phyloP scores from a whole-genome alignment of 2,329 filamentous ascomycete species.

The Cadophora sp. region DNA sequence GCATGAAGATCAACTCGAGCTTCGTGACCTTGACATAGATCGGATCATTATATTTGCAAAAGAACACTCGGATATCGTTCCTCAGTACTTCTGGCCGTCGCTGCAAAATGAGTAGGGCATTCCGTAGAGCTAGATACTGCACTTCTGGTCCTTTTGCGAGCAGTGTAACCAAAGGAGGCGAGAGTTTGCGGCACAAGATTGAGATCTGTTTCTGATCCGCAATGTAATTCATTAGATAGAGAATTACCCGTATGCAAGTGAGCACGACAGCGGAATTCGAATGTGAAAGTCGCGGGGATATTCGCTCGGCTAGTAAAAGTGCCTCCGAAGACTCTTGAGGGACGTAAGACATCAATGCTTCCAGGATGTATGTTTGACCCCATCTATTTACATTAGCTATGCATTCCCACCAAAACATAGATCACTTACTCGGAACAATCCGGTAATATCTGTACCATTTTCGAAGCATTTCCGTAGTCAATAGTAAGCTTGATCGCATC shows the following conservation, averaged over 20 bases:
- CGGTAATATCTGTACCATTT: conserved; percentile 94
- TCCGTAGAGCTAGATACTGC: conserved; percentile 94
- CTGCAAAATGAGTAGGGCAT: conserved; percentile 92
- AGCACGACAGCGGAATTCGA: conserved; percentile 96
- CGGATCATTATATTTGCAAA: conserved; percentile 99
- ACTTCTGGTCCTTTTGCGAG: conserved; percentile 97
- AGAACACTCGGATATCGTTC: conserved; percentile 98
- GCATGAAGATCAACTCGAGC: conserved; percentile 98
- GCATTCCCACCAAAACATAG: neutral
- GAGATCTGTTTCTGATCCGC: conserved; percentile 88
- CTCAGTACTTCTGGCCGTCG: conserved; percentile 89
- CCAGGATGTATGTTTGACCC: conserved; percentile 98
- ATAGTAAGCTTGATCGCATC: conserved; percentile 98
- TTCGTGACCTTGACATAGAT: conserved; percentile 99
- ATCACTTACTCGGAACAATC: conserved; percentile 90
- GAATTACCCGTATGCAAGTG: conserved; percentile 93
- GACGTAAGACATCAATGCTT: conserved; percentile 97
- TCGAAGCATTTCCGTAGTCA: conserved; percentile 95
- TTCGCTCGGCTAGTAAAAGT: conserved; percentile 87
- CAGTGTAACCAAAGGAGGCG: conserved; percentile 91
- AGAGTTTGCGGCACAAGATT: conserved; percentile 87
- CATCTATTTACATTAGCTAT: conserved; percentile 63
- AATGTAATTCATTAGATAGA: conserved; percentile 99
- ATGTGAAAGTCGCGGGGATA: conserved; percentile 93
- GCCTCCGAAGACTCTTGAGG: conserved; percentile 91